These are phyloP conservation scores for Dactylonectria macrodidyma DNA, from an alignment of 2,329 filamentous ascomycete species.

Conservation along the genomic window DNA sequence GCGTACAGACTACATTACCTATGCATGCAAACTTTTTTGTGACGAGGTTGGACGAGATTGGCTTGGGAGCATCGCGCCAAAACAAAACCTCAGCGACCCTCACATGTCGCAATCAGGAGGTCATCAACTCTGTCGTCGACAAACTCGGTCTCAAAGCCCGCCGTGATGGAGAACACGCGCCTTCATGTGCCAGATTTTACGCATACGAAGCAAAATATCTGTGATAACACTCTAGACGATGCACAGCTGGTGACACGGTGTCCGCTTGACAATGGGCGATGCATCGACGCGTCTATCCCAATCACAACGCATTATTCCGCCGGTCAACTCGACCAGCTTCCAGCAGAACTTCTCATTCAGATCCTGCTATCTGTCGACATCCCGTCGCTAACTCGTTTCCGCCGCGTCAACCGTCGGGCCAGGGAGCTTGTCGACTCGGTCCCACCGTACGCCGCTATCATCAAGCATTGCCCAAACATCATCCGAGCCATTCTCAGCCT, in stretches of 20 bases:
- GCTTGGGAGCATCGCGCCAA: too few species aligned
- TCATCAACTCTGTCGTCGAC: too few species aligned
- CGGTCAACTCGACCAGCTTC: conserved; percentile 50
- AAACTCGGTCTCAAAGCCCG: too few species aligned
- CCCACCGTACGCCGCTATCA: conserved; percentile 52
- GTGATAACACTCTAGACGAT: conserved; percentile 38
- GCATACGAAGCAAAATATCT: too few species aligned
- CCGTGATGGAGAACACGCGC: too few species aligned
- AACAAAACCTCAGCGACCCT: too few species aligned
- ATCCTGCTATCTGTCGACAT: conserved; percentile 52
- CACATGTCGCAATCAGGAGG: too few species aligned
- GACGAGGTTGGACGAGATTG: too few species aligned
- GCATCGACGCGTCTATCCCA: conserved; percentile 3
- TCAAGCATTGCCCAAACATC: conserved; percentile 49
- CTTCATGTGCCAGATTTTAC: too few species aligned
- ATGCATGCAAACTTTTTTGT: too few species aligned
- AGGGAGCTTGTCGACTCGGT: conserved; percentile 55
- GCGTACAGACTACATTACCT: too few species aligned
- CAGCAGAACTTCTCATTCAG: conserved; percentile 49
- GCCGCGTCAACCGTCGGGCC: conserved; percentile 53
- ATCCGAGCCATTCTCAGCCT: conserved; percentile 54
- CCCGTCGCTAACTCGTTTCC: conserved; percentile 53
- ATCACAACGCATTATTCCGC: conserved; percentile 22
- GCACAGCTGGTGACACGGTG: conserved; percentile 36
- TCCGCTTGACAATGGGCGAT: conserved; percentile 48